These are phyloP conservation scores for Colletotrichum sp. DNA, from an alignment of 2,329 filamentous ascomycete species.

Conservation along the genomic window DNA sequence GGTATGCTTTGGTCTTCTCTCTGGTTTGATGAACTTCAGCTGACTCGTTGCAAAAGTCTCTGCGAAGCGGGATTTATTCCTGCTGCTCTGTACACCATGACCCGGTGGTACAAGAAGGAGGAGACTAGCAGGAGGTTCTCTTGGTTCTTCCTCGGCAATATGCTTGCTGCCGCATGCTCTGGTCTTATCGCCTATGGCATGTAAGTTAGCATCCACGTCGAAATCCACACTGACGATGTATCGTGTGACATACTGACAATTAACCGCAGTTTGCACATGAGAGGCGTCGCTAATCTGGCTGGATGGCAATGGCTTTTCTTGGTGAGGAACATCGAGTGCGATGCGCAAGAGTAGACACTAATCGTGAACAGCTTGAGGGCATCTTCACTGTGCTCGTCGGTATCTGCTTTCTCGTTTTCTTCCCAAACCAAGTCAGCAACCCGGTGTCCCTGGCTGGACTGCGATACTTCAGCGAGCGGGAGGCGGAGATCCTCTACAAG, in stretches of 20 bases:
- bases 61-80: conserved; percentile 50
- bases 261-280: conserved; percentile 31
- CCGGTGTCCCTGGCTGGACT: conserved; percentile 34
- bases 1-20: conserved; percentile 13
- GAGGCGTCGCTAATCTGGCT: conserved; percentile 30
- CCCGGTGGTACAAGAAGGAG: conserved; percentile 49
- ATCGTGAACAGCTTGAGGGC: conserved; percentile 33
- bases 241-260: not conserved
- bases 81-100: conserved; percentile 51
- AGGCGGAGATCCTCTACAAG: conserved; percentile 35
- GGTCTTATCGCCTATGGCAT: conserved; percentile 49
- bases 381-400: conserved; percentile 39
- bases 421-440: conserved; percentile 31
- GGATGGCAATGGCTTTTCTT: conserved; percentile 41
- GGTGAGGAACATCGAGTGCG: not conserved
- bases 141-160: conserved; percentile 50
- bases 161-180: conserved; percentile 41
- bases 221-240: not conserved
- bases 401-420: conserved; percentile 32
- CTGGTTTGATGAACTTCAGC: not conserved
- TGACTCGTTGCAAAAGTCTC: not conserved
- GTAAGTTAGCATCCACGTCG: not conserved
- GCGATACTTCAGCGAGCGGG: conserved; percentile 37
- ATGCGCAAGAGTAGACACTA: not conserved
- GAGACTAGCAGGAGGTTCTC: conserved; percentile 51